Base-by-base conservation (phyloP, 75 land plant genomes). In the Cupressus sempervirens region DNA sequence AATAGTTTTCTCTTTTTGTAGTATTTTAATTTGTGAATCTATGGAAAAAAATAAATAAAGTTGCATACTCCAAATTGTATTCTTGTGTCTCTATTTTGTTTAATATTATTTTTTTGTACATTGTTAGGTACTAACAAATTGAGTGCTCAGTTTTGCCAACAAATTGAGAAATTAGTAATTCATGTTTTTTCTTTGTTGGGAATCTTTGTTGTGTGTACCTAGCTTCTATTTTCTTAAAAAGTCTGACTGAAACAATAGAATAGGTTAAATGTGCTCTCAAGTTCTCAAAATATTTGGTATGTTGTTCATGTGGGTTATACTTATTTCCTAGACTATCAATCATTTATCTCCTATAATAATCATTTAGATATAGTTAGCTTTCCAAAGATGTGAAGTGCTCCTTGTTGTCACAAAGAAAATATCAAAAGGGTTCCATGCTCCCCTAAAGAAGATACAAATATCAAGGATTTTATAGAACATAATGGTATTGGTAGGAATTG, bases 341-440 rank as follows among this genome's bases (percentile, higher is more conserved):
- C 43, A 26, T 23, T 20, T 23, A 77, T 15, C 12, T 8, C 9
- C 13, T 6, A 43, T 41, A 13, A 43, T 0, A 20, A 20, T 38
- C 81, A 7, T 2, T 77, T 38, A 11, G 20, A 43, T n/a, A 26
- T 12, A 53, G 15, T 5, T 7, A 53, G n/a, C n/a, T n/a, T n/a
- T n/a, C 36, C 16, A 72, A 74, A 40, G 87, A 89, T 89, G 90
- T 89, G 90, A 34, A 87, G 90, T 38, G 85, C 90, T 7, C 90
- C 90, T 20, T 89, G 90, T 68, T 89, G 90, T 52, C 89, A 89
- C 86, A 89, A 87, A 56, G 90, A 89, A 40, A 86, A 72, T 72
- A 89, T 89, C 65, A 89, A 87, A 75, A 83, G 80, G 46, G 90
- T 89, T 16, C 90, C 90, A 10, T 89, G 90, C 89, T 89, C 90